phyloP scores from a whole-genome alignment of 805 yeast species.

The Yamadazyma phyllophila region DNA sequence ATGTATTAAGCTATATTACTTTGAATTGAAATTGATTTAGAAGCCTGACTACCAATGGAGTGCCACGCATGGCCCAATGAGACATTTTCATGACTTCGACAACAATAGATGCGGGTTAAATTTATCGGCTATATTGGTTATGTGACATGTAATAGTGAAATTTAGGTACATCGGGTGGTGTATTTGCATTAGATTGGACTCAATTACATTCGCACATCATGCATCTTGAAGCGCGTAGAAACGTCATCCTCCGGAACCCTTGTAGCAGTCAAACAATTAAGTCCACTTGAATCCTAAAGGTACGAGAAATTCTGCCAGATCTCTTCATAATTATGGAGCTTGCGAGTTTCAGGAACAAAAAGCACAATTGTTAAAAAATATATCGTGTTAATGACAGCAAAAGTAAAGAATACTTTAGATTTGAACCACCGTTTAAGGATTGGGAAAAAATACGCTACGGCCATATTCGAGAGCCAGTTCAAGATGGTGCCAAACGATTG shows the following conservation, averaged over 20 bases:
- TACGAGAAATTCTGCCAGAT: slow-evolving; percentile 22
- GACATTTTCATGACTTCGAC: neutral
- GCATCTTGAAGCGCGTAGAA: neutral
- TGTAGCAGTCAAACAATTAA: too few relatives aligned
- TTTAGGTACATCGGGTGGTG: neutral
- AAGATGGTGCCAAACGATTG: slow-evolving; percentile 35
- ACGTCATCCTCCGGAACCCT: too few relatives aligned
- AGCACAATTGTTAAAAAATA: slow-evolving; percentile 20
- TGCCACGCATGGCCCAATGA: neutral
- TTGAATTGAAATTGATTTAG: too few relatives aligned
- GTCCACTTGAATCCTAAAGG: too few relatives aligned
- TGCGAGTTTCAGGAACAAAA: slow-evolving; percentile 36
- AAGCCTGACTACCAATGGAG: too few relatives aligned
- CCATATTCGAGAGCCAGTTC: slow-evolving; percentile 35
- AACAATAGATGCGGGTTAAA: neutral
- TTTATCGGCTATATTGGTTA: neutral
- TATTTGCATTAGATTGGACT: neutral
- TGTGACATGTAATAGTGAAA: neutral
- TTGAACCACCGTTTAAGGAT: slow-evolving; percentile 22
- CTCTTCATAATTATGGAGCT: slow-evolving; percentile 21
- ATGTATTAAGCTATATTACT: too few relatives aligned
- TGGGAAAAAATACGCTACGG: slow-evolving; percentile 34
- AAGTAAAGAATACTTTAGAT: slow-evolving; percentile 30
- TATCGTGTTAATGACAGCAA: slow-evolving; percentile 19
- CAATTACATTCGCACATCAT: neutral